A percentile compares a stretch with the other conserved stretches of the same genome.
phyloP scores from a whole-genome alignment of 441 rosid species.

The Erysimum cheiri region DNA sequence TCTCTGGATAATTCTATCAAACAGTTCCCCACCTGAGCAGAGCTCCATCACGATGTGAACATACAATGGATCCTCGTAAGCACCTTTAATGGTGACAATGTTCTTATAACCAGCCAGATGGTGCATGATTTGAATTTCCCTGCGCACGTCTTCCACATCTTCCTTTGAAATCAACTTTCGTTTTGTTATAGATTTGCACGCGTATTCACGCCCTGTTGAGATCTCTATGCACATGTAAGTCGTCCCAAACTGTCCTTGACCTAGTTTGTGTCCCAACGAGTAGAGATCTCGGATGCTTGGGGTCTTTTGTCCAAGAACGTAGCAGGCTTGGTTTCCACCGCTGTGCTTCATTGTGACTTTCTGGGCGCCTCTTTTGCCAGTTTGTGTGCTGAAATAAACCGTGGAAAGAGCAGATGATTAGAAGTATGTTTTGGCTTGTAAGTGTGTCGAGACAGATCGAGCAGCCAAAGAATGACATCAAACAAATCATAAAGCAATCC shows the following conservation, averaged over 20 bases:
- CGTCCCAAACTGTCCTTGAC: conserved; percentile 95
- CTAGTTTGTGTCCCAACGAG: conserved; percentile 80
- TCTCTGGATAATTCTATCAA: conserved; percentile 90
- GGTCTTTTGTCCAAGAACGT: conserved; percentile 86
- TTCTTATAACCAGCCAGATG: conserved; percentile 96
- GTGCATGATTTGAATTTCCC: conserved; percentile 99
- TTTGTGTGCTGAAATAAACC: conserved; percentile 51
- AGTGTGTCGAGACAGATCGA: conserved; percentile 58
- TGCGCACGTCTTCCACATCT: conserved; percentile 92
- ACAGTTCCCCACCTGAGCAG: conserved; percentile 90
- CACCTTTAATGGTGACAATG: conserved; percentile 92
- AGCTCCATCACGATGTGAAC: conserved; percentile 99
- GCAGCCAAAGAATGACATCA: conserved; percentile 77
- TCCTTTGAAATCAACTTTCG: conserved; percentile 88
- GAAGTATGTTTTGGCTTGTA: conserved; percentile 56
- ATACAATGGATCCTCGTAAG: conserved; percentile 81
- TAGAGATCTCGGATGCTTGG: conserved; percentile 83
- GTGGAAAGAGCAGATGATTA: conserved; percentile 49
- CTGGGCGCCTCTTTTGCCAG: conserved; percentile 42
- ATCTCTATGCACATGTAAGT: conserved; percentile 81
- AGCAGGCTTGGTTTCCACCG: conserved; percentile 69
- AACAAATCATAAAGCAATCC: conserved; percentile 50
- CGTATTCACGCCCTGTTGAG: conserved; percentile 71
- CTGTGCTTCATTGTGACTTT: conserved; percentile 69
- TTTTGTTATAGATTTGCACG: conserved; percentile 94